Evolutionary conservation across 2,329 filamentous ascomycete genomes (phyloP), one percentile per base, ranked within the genome.

Genomic region (Fusarium brevicatenulatum): DNA sequence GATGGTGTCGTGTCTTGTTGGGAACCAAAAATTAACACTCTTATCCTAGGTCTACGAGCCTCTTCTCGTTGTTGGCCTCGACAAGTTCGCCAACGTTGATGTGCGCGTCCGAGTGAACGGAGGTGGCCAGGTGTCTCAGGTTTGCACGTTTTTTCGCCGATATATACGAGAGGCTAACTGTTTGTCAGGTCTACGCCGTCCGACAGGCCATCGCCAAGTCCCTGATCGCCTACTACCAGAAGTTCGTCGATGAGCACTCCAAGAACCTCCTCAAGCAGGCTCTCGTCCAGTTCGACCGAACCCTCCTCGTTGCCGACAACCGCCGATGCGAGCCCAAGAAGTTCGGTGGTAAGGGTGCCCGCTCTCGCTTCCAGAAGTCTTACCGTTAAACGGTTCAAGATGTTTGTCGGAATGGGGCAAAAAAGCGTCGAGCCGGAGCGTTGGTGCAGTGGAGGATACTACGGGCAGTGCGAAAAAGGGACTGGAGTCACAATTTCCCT

Each of bases 231-330:
- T 98, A 98, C 93, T 98, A 98, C 93, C 95, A 98, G 90, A 98
- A 99, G 91, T 99, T 92, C 89, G 94, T 98, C 87, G 96, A 99
- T 85, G 96, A 99, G 93, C 95, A 98, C 93, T 94, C 93, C 89
- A 99, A 99, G 93, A 98, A 98, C 92, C 90, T 95, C 88, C 91
- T 99, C 83, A 99, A 98, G 94, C 93, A 95, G 88, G 93, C 94
- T 79, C 92, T 99, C 80, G 93, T 95, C 83, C 91, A 95, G 86
- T 99, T 95, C 90, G 95, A 97, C 90, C 92, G 95, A 83, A 97
- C 95, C 84, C 92, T 99, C 79, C 93, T 99, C 83, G 96, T 99
- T 82, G 96, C 96, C 86, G 96, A 99, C 88, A 98, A 97, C 93
- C 93, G 96, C 86, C 94, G 96, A 82, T 96, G 94, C 87, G 96